phyloP scores from a whole-genome alignment of 2,329 filamentous ascomycete genomes.

The Phyllosticta citrichinensis region DNA sequence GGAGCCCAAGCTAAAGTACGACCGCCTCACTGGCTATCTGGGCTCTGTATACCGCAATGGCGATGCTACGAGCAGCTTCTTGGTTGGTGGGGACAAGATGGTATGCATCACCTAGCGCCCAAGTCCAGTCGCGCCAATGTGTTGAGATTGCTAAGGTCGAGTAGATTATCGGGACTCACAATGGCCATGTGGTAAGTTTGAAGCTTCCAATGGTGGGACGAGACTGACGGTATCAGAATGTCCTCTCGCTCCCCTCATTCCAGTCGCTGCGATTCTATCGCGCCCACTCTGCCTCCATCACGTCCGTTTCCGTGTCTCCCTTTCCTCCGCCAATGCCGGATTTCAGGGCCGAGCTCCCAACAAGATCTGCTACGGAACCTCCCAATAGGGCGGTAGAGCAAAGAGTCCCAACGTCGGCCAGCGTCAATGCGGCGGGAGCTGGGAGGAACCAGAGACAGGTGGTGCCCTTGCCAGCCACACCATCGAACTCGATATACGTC shows the following conservation, averaged over 20 bases:
- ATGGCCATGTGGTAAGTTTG: constrained; percentile 80
- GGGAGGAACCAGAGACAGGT: constrained; percentile 48
- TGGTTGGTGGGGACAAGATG: constrained; percentile 95
- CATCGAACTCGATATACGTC: constrained; percentile 86
- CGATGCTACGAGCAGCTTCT: constrained; percentile 84
- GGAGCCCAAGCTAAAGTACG: constrained; percentile 89
- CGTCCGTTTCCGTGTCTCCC: constrained; percentile 81
- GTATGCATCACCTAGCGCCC: constrained; percentile 38
- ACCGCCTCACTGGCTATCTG: constrained; percentile 71
- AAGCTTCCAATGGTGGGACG: neutral
- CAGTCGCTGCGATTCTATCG: constrained; percentile 77
- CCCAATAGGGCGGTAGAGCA: constrained; percentile 26
- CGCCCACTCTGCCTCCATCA: constrained; percentile 86
- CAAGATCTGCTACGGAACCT: constrained; percentile 15
- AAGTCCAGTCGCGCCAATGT: constrained; percentile 29
- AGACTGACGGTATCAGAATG: constrained; percentile 51
- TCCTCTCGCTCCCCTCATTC: constrained; percentile 73
- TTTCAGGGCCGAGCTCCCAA: constrained; percentile 15
- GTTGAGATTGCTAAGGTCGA: constrained; percentile 30
- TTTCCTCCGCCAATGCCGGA: constrained; percentile 54
- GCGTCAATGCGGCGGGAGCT: constrained; percentile 32
- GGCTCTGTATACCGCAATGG: constrained; percentile 81
- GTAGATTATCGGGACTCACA: constrained; percentile 86
- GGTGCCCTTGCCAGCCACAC: constrained; percentile 55
- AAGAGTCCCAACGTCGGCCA: constrained; percentile 12